Conservation (phyloP, 2,329 filamentous ascomycete species). For the Claviceps arundinis region DNA sequence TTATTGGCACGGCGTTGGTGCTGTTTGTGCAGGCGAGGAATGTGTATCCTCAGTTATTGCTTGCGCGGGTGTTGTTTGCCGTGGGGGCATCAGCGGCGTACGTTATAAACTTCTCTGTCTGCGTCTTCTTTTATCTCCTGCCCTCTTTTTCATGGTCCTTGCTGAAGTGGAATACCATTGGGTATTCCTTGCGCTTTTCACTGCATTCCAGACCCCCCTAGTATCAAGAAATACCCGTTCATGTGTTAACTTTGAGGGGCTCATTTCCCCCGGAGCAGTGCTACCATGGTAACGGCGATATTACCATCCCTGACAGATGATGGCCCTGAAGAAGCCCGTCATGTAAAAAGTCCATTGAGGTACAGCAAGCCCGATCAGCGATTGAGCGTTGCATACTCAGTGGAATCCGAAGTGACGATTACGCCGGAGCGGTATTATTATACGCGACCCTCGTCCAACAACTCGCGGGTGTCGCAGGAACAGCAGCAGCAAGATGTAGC, state of each 20-base stretch:
- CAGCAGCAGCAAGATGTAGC: constrained; percentile 9
- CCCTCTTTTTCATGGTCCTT: not conserved
- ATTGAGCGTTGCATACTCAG: constrained; percentile 50
- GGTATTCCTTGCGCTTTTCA: too few relatives aligned
- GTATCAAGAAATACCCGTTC: not conserved
- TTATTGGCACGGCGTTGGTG: constrained; percentile 66
- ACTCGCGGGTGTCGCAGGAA: constrained; percentile 8
- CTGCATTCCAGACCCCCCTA: too few relatives aligned
- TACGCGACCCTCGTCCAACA: constrained; percentile 22
- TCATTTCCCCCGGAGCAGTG: constrained; percentile 21
- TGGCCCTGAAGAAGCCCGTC: constrained; percentile 13
- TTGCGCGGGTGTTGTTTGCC: constrained; percentile 79
- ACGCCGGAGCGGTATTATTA: constrained; percentile 46
- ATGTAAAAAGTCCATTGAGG: constrained; percentile 13
- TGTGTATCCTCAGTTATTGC: constrained; percentile 76
- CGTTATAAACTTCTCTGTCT: constrained; percentile 14
- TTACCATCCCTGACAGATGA: constrained; percentile 58
- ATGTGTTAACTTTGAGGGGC: not conserved
- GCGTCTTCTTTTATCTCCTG: not conserved
- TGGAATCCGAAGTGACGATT: constrained; percentile 63
- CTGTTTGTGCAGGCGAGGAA: constrained; percentile 75
- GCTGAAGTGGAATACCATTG: too few relatives aligned
- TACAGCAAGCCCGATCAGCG: constrained; percentile 31
- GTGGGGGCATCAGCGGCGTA: constrained; percentile 80
- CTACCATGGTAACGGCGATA: constrained; percentile 96